Evolutionary conservation across 2,329 filamentous ascomycete genomes (phyloP), one percentile per base, ranked within the genome.

Genomic region (Fusarium nodosum): DNA sequence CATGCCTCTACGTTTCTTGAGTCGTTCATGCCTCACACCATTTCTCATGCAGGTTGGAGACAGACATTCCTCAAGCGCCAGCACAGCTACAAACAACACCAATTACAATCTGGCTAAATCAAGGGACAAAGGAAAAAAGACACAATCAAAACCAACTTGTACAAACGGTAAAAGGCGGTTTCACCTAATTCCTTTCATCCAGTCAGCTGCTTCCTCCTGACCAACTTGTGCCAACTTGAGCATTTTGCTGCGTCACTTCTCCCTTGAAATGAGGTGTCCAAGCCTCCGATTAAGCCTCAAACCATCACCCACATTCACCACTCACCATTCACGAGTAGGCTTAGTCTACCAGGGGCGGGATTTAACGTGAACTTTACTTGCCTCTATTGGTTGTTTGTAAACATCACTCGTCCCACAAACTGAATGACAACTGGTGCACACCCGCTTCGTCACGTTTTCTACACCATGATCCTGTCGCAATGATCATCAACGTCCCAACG

Each of bases 391-490:
- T 44, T 47, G 12, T 65, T 60, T 54, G 46, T 60, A 46, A 52
- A 52, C 44, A 62, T 63, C 45, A 34, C 55, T 66, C 53, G 68
- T 66, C 64, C 68, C 68, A 66, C 54, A 55, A 48, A 60, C 16
- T 38, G 56, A 64, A 47, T 72, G 70, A 69, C 69, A 71, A 59
- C 60, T 62, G 58, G 60, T 64, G 56, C 56, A 55, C 69, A 75
- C 64, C 46, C 62, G 69, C 54, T 67, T 60, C 68, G 69, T 75
- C 73, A 72, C 70, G 71, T 74, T 71, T 69, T 75, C 56, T 56
- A 52, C 63, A 56, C 61, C 62, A 33, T 52, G 45, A 45, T 48
- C 44, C 62, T 64, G 57, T 70, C 59, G 65, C 56, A 64, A 63
- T 66, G 64, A 75, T 75, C 64, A 52, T 56, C 71, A 55, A 64